phyloP scores from a whole-genome alignment of 1,139 yeast species.

The Pichia sp. region DNA sequence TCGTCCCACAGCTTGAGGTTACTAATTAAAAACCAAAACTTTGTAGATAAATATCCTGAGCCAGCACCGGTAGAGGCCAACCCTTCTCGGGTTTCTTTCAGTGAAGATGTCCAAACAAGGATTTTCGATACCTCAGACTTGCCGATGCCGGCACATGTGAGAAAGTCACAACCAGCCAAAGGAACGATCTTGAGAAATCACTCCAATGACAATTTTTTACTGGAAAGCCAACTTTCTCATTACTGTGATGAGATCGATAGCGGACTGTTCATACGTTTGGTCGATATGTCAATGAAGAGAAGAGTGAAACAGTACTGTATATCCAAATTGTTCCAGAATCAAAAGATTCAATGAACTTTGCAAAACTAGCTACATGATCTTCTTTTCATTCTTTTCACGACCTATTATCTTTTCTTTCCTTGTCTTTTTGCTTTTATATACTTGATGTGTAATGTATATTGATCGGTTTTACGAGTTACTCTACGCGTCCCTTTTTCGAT shows the following conservation, averaged over 20 bases:
- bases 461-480: too few relatives aligned
- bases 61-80: not conserved
- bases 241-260: conserved; percentile 1
- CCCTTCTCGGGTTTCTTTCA: not conserved
- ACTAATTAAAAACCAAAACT: not conserved
- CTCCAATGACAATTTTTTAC: not conserved
- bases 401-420: too few relatives aligned
- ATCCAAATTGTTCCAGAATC: not conserved
- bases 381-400: too few relatives aligned
- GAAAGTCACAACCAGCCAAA: not conserved
- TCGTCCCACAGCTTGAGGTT: not conserved
- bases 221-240: not conserved
- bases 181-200: not conserved
- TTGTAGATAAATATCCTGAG: not conserved
- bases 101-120: not conserved
- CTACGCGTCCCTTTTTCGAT: too few relatives aligned
- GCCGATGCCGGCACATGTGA: not conserved
- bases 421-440: too few relatives aligned
- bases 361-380: too few relatives aligned
- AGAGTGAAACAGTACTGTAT: not conserved
- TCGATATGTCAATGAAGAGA: not conserved
- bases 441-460: too few relatives aligned
- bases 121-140: not conserved
- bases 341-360: not conserved
- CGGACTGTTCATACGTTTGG: not conserved